These are phyloP conservation scores for Aaosphaeria pasadenensis DNA, from an alignment of 2,329 filamentous ascomycete species.

Conservation along the genomic window DNA sequence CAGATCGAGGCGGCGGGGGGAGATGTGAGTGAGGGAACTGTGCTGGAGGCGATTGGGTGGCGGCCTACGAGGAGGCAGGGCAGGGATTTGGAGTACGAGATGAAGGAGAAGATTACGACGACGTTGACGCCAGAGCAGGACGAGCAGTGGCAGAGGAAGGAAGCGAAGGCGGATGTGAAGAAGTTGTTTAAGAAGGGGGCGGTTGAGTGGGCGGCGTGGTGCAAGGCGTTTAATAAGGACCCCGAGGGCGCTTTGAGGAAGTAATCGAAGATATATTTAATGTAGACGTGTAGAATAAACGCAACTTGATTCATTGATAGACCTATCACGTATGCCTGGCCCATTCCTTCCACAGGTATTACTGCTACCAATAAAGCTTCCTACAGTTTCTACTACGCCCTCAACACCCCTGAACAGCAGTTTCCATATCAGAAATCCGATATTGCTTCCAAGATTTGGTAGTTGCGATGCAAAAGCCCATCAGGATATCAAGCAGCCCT, in stretches of 20 bases:
- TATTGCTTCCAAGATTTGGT: too few relatives aligned
- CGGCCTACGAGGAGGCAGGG: conserved; percentile 29
- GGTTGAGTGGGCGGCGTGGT: conserved; percentile 42
- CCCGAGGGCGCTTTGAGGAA: conserved; percentile 40
- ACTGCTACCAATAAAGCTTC: too few relatives aligned
- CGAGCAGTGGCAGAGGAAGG: conserved; percentile 41
- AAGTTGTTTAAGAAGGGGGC: conserved; percentile 39
- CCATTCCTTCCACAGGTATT: too few relatives aligned
- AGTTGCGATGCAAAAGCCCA: too few relatives aligned
- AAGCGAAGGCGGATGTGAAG: conserved; percentile 43
- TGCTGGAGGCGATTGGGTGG: conserved; percentile 46
- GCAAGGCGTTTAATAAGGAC: conserved; percentile 35
- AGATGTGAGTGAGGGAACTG: conserved; percentile 35
- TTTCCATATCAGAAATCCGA: too few relatives aligned
- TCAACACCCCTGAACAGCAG: too few relatives aligned
- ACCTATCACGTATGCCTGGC: too few relatives aligned
- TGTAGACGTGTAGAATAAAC: too few relatives aligned
- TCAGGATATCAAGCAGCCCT: too few relatives aligned
- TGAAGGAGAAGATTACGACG: conserved; percentile 8
- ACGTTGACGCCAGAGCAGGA: conserved; percentile 28
- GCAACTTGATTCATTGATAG: too few relatives aligned
- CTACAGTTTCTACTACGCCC: too few relatives aligned
- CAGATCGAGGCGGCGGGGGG: conserved; percentile 16
- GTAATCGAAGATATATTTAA: not conserved
- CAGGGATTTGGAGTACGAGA: conserved; percentile 35